Evolutionary conservation across 2,329 filamentous ascomycete species (phyloP).

Genomic region (Penicillium sp.): DNA sequence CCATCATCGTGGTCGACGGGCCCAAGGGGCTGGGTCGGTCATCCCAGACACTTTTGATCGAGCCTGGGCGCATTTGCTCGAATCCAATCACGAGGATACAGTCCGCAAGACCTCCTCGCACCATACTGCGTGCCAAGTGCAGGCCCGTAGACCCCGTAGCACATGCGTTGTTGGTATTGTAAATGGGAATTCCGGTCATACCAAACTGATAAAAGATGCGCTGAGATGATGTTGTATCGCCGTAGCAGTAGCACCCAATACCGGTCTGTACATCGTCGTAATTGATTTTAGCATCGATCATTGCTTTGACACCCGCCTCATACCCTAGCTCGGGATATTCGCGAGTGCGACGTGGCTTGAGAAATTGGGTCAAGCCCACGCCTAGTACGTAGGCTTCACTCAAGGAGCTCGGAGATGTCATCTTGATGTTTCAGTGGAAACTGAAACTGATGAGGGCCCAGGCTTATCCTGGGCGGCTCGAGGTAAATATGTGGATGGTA

Average conservation of each 20-base stretch:
- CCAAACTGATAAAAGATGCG: constrained; percentile 98
- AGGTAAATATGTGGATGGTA: neutral
- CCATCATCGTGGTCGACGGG: constrained; percentile 74
- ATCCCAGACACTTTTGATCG: constrained; percentile 76
- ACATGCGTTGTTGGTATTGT: constrained; percentile 99
- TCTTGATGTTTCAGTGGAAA: neutral
- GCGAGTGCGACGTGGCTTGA: constrained; percentile 90
- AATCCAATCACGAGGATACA: constrained; percentile 91
- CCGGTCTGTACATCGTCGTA: constrained; percentile 96
- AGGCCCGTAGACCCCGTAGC: constrained; percentile 87
- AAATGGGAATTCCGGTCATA: constrained; percentile 92
- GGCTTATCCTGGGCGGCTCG: neutral
- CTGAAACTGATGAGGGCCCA: neutral
- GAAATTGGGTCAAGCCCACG: constrained; percentile 98
- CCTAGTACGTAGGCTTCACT: constrained; percentile 75
- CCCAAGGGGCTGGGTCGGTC: constrained; percentile 78
- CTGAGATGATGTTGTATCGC: constrained; percentile 90
- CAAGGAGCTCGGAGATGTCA: neutral
- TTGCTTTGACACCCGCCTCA: constrained; percentile 84
- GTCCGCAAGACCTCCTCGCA: constrained; percentile 78
- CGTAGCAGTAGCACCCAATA: constrained; percentile 94
- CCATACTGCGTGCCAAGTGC: constrained; percentile 74
- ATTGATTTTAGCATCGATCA: constrained; percentile 73
- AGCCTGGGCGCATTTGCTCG: constrained; percentile 95
- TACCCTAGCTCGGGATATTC: constrained; percentile 82